Evolutionary conservation across 129 eudicot genomes (phyloP), one percentile per base, ranked within the genome.

Genomic region (Sambucus nigra): DNA sequence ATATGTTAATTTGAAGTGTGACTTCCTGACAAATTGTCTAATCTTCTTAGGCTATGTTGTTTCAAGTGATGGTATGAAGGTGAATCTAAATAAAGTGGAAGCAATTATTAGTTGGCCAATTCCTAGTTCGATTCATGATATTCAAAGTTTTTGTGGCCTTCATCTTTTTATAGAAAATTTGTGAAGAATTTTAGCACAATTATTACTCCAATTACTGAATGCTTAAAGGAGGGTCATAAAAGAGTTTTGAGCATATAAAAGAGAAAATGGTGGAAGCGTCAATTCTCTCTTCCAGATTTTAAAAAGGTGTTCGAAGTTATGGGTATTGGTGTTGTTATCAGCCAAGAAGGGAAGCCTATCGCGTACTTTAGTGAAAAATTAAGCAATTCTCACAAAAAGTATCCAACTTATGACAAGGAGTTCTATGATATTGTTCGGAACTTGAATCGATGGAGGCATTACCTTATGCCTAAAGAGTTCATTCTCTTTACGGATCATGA

Each of bases 401-500:
- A n/a, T n/a, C n/a, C n/a, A n/a, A n/a, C n/a, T n/a, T n/a, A n/a
- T n/a, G n/a, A n/a, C n/a, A 47, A 47, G 26, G 22, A 45, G 52
- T 47, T 47, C 8, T 47, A 47, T 20, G 52, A 23, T 2, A 47
- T 47, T 11, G 21, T 47, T 47, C 52, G 52, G 2, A 25, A 23
- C 8, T 22, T 47, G 24, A n/a, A 47, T 20, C 52, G 19, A 17
- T 47, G 52, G 52, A 18, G 25, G 19, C 52, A 18, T 18, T 47
- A 19, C 9, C 38, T 31, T 31, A 9, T 31, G 5, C 9, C 38
- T 9, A 31, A 31, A 31, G 38, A 31, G 38, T 47, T 47, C 19
- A 22, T 47, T 47, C 52, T 47, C 3, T 47, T n/a, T 47, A 16
- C 52, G 7, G 52, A 47, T 47, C 52, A 47, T 18, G 52, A 47